A percentile compares a stretch with the other conserved stretches of the same genome.
Conservation (phyloP, 192 early-diverging fungal genomes). For the Gaertneriomyces sp. region DNA sequence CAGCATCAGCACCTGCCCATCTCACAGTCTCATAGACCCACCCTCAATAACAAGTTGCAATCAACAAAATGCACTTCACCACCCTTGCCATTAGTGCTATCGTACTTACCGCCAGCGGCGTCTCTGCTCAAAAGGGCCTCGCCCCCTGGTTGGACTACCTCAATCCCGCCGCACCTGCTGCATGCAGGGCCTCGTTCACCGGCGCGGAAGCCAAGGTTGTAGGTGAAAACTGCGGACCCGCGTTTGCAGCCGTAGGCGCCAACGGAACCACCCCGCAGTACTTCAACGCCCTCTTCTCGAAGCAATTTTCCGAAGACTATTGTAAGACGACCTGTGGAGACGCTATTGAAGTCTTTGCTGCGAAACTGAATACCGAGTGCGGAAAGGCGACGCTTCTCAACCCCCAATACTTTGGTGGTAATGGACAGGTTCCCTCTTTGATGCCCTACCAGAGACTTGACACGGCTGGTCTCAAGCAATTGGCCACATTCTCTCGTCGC, state of each 20-base stretch:
- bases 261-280: not conserved
- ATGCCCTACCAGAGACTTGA: not conserved
- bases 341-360: not conserved
- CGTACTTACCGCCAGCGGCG: not conserved
- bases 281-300: slow-evolving; percentile 3
- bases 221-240: not conserved
- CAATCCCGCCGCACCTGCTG: not conserved
- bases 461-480: not conserved
- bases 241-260: not conserved
- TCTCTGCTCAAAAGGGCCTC: not conserved
- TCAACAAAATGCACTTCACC: too few species aligned
- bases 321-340: not conserved
- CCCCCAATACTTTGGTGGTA: not conserved
- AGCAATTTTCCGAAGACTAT: not conserved
- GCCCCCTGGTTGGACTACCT: not conserved
- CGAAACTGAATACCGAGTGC: not conserved
- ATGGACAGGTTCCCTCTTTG: not conserved
- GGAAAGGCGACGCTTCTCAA: not conserved
- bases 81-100: too few species aligned
- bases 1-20: too few species aligned
- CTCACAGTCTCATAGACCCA: too few species aligned
- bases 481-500: not conserved
- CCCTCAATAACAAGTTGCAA: too few species aligned
- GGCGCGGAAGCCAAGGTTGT: not conserved
- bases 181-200: not conserved